phyloP scores from a whole-genome alignment of 2,329 filamentous ascomycete genomes.

The Trichoderma koningii region DNA sequence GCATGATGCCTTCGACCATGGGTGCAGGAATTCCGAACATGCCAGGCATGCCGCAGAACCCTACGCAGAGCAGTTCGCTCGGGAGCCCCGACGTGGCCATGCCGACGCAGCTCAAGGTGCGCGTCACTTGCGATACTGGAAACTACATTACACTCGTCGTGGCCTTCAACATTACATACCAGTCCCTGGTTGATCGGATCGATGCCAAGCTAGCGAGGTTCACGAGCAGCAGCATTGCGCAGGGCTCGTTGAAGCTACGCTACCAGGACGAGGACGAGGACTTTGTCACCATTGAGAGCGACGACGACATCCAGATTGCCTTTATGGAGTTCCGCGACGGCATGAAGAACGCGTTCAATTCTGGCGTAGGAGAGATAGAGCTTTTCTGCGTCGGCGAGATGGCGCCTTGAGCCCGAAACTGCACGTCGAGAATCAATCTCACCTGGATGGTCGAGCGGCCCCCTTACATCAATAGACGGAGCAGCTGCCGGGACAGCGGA shows the following conservation, averaged over 20 bases:
- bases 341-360: conserved; percentile 56
- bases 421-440: conserved; percentile 11
- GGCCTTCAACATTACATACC: conserved; percentile 91
- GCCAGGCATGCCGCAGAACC: conserved; percentile 29
- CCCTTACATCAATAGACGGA: neutral
- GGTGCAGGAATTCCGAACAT: conserved; percentile 24
- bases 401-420: conserved; percentile 30
- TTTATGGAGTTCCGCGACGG: conserved; percentile 92
- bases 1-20: conserved; percentile 12
- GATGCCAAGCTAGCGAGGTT: conserved; percentile 91
- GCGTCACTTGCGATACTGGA: conserved; percentile 82
- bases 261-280: conserved; percentile 93
- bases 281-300: conserved; percentile 88
- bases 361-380: conserved; percentile 85
- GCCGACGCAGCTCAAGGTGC: conserved; percentile 86
- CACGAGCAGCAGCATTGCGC: conserved; percentile 79
- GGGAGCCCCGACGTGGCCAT: conserved; percentile 54
- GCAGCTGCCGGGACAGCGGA: neutral
- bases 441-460: conserved; percentile 11
- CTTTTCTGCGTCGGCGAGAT: conserved; percentile 70
- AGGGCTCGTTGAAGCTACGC: conserved; percentile 79
- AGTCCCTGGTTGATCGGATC: conserved; percentile 90
- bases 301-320: conserved; percentile 94
- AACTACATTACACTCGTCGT: conserved; percentile 96
- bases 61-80: conserved; percentile 36